Evolutionary conservation across 805 yeast genomes (phyloP).

Genomic region (Saccharomycopsis sp.): DNA sequence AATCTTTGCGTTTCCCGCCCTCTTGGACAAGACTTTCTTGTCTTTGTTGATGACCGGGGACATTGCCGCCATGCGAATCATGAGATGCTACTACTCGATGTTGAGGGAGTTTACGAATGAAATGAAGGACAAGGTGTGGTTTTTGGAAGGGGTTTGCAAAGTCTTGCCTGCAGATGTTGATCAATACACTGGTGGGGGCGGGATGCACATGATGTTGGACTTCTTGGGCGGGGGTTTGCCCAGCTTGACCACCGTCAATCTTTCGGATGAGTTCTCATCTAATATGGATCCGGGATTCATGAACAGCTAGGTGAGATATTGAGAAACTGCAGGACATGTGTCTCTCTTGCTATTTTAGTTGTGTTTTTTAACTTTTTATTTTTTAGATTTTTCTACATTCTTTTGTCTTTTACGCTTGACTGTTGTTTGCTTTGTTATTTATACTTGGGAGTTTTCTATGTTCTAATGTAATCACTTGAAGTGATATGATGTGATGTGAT

Average conservation of each 20-base stretch:
- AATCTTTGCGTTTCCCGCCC: slow-evolving; percentile 88
- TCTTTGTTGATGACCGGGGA: slow-evolving; percentile 78
- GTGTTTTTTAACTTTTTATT: too few relatives aligned
- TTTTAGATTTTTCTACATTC: too few relatives aligned
- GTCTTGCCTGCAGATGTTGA: slow-evolving; percentile 90
- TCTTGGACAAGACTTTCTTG: slow-evolving; percentile 72
- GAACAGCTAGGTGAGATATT: too few relatives aligned
- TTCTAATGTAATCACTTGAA: too few relatives aligned
- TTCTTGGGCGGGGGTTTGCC: slow-evolving; percentile 65
- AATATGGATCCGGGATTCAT: not conserved
- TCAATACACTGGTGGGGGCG: slow-evolving; percentile 83
- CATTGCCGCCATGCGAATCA: slow-evolving; percentile 78
- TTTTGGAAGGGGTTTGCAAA: slow-evolving; percentile 80
- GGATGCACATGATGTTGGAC: slow-evolving; percentile 87
- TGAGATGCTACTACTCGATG: slow-evolving; percentile 79
- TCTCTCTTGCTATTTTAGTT: too few relatives aligned
- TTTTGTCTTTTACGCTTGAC: too few relatives aligned
- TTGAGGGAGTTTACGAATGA: slow-evolving; percentile 75
- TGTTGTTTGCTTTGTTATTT: too few relatives aligned
- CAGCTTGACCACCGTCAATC: slow-evolving; percentile 33
- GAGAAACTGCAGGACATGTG: too few relatives aligned
- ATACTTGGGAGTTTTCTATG: too few relatives aligned
- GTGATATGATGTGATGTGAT: too few relatives aligned
- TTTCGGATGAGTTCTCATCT: not conserved
- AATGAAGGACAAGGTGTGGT: slow-evolving; percentile 88